These are phyloP conservation scores for Chiua virens DNA, from an alignment of 768 basidiomycete species.

Conservation along the genomic window DNA sequence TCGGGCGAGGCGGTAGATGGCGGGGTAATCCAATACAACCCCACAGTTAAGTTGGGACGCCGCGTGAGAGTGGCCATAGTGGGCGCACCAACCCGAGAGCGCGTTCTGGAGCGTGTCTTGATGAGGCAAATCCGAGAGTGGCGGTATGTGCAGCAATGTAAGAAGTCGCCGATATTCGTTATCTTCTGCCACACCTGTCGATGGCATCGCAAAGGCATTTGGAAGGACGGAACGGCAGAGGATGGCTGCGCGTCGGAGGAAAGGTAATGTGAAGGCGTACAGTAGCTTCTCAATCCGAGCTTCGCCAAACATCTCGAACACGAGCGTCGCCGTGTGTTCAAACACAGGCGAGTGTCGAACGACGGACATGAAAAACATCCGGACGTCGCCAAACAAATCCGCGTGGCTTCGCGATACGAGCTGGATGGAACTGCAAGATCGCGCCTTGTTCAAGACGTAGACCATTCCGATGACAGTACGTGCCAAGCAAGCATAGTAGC, in stretches of 20 bases:
- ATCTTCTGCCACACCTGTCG: slow-evolving; percentile 38
- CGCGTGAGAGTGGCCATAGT: slow-evolving; percentile 81
- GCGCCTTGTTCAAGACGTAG: slow-evolving; percentile 74
- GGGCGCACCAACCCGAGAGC: slow-evolving; percentile 88
- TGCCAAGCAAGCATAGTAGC: slow-evolving; percentile 88
- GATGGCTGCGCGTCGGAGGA: slow-evolving; percentile 85
- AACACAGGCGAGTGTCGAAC: slow-evolving; percentile 87
- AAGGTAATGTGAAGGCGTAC: slow-evolving; percentile 87
- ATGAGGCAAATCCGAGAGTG: slow-evolving; percentile 72
- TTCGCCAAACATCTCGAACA: slow-evolving; percentile 80
- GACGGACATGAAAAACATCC: slow-evolving; percentile 89
- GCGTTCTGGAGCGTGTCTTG: slow-evolving; percentile 88
- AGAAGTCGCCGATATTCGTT: slow-evolving; percentile 84
- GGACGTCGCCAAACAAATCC: slow-evolving; percentile 78
- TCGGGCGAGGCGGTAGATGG: slow-evolving; percentile 76
- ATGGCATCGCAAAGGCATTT: slow-evolving; percentile 51
- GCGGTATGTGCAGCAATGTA: slow-evolving; percentile 72
- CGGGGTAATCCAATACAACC: slow-evolving; percentile 79
- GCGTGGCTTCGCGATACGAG: slow-evolving; percentile 52
- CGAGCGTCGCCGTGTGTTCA: slow-evolving; percentile 79
- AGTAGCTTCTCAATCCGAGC: slow-evolving; percentile 82
- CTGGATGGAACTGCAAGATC: slow-evolving; percentile 51
- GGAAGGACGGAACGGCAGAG: slow-evolving; percentile 77
- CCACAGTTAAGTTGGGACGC: slow-evolving; percentile 78
- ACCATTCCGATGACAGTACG: slow-evolving; percentile 84